Evolutionary conservation across 768 basidiomycete species (phyloP).

Genomic region (Lyophyllum atratum): DNA sequence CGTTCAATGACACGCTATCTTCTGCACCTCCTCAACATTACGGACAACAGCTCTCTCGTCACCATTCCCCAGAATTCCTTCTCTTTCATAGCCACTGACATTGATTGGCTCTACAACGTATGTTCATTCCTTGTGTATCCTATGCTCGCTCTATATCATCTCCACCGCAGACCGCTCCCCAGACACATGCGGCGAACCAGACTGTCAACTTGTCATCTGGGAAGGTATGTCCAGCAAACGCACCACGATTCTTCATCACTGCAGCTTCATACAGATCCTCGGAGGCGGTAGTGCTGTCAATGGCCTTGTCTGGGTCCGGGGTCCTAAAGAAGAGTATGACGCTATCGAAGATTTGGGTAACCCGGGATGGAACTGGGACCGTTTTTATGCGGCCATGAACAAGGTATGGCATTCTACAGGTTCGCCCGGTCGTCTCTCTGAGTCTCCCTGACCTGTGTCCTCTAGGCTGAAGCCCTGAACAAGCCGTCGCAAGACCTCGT

Average conservation of each 20-base stretch:
- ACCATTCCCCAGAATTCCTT: conserved; percentile 30
- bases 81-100: conserved; percentile 26
- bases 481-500: conserved; percentile 19
- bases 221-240: conserved; percentile 18
- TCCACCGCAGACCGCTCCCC: conserved; percentile 21
- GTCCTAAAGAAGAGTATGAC: conserved; percentile 31
- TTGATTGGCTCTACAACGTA: conserved; percentile 28
- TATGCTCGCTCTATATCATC: too few relatives aligned
- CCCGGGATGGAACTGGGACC: conserved; percentile 38
- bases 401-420: conserved; percentile 18
- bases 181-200: conserved; percentile 22
- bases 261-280: conserved; percentile 24
- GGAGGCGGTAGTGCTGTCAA: conserved; percentile 38
- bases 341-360: conserved; percentile 26
- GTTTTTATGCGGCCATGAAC: conserved; percentile 33
- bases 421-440: background rate
- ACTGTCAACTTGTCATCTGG: conserved; percentile 29
- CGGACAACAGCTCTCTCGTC: conserved; percentile 20
- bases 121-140: background rate
- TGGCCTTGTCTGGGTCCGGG: conserved; percentile 36
- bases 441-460: too few relatives aligned
- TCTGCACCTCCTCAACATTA: background rate
- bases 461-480: conserved; percentile 32
- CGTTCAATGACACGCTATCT: background rate
- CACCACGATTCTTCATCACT: background rate